Evolutionary conservation across 1,139 yeast species (phyloP).

Genomic region (Taphrina wiesneri): DNA sequence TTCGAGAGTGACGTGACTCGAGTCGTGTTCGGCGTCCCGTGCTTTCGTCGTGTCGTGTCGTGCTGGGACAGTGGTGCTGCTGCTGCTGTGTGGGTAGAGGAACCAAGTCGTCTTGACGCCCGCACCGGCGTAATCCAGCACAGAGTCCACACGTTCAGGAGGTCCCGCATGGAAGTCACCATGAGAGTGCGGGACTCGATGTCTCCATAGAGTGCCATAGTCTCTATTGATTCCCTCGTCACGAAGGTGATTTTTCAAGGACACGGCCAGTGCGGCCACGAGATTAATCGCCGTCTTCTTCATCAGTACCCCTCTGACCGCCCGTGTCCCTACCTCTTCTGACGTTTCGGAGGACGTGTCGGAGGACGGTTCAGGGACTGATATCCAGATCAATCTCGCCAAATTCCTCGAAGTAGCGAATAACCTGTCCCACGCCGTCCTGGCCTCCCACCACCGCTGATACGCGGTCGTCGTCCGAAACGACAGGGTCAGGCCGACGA

Average conservation of each 20-base stretch:
- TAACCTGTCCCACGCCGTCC: slow-evolving; percentile 31
- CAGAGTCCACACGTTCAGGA: neutral
- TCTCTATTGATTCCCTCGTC: neutral
- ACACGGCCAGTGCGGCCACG: slow-evolving; percentile 37
- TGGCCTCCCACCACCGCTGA: slow-evolving; percentile 39
- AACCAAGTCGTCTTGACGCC: slow-evolving; percentile 18
- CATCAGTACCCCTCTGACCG: slow-evolving; percentile 28
- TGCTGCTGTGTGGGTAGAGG: neutral
- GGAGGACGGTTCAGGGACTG: neutral
- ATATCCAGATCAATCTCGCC: slow-evolving; percentile 38
- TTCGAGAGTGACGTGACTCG: slow-evolving; percentile 13
- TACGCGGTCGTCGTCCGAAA: slow-evolving; percentile 39
- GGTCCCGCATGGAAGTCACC: neutral
- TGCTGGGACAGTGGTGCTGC: too few species aligned
- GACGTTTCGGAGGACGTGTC: neutral
- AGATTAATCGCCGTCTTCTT: slow-evolving; percentile 37
- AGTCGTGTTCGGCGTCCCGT: neutral
- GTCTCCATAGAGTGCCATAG: neutral
- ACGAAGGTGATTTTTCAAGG: slow-evolving; percentile 38
- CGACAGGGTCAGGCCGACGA: slow-evolving; percentile 38
- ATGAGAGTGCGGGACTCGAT: neutral
- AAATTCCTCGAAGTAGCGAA: slow-evolving; percentile 33
- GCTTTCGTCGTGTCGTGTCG: neutral
- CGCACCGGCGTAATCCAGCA: slow-evolving; percentile 9
- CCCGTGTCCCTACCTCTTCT: neutral